Evolutionary conservation across 192 early-diverging fungal genomes (phyloP), one percentile per base, ranked within the genome.

Genomic region (Jimgerdemannia flammicorona): DNA sequence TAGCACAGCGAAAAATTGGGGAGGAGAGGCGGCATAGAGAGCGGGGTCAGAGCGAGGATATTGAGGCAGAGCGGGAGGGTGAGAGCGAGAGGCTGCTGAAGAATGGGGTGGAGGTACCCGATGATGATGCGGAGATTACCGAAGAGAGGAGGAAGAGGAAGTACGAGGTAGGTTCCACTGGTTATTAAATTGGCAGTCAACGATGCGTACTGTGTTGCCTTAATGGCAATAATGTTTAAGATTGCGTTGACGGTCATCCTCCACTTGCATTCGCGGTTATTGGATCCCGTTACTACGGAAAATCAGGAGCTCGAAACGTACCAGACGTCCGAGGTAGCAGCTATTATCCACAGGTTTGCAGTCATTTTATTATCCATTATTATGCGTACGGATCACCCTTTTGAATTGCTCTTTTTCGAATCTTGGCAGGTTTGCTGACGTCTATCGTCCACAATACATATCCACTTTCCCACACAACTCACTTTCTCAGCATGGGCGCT

Each of bases 41-140:
- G 49, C 49, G 49, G 14, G 14, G 49, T 14, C 49, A 59, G 49
- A 59, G 49, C 14, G 49, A 14, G 44, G 68, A 73, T 10, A 18
- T 18, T 54, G 18, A 79, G 63, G 44, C 75, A 4, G 78, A 83
- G 39, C 75, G 75, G 64, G 80, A 85, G 18, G 76, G 74, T 67
- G 54, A 67, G 49, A 59, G 49, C 0, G 49, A 59, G 14, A 59
- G 49, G 49, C 49, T 14, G 14, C 14, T 59, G 49, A 14, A 59
- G 14, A 59, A 59, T 59, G 49, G 49, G 49, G 49, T 59, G 8
- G 8, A 59, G 49, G 49, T 59, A 1, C 79, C 79, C 3, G 80
- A 84, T 70, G 80, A 83, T 10, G 72, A 44, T 3, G 79, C 78
- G 39, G 81, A 83, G 42, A 73, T 77, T 20, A 77, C 77, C 44